phyloP scores from a whole-genome alignment of 345 rosid species.

The Eucalyptus sp. region DNA sequence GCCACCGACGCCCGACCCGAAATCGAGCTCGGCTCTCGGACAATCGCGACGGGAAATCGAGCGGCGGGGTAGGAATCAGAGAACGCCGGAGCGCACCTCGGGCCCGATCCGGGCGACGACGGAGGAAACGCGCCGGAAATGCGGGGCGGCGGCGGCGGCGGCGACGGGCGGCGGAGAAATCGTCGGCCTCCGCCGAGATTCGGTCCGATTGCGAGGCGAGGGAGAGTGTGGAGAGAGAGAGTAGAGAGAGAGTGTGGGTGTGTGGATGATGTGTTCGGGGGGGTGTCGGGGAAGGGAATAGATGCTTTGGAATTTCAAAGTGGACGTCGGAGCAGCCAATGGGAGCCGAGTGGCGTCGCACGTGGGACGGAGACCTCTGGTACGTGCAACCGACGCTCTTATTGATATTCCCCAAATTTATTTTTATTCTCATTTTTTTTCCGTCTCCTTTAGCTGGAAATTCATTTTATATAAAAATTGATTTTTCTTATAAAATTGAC shows the following conservation, averaged over 20 bases:
- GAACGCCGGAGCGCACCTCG: not conserved
- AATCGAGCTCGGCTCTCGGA: not conserved
- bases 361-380: slow-evolving; percentile 15
- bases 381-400: slow-evolving; percentile 71
- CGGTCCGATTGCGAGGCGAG: not conserved
- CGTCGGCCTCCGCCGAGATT: not conserved
- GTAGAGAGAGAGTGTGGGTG: not conserved
- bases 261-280: not conserved
- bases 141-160: not conserved
- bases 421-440: not conserved
- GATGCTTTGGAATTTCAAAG: slow-evolving; percentile 4
- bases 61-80: not conserved
- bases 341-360: slow-evolving; percentile 1
- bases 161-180: not conserved
- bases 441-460: not conserved
- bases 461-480: not conserved
- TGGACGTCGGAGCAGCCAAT: slow-evolving; percentile 7
- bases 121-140: not conserved
- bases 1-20: not conserved
- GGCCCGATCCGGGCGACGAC: not conserved
- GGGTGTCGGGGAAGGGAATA: not conserved
- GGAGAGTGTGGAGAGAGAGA: not conserved
- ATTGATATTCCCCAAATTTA: not conserved
- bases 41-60: not conserved
- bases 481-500: not conserved